Conservation (phyloP, 1,139 yeast species). For the Tardiomyces digboiensis region DNA sequence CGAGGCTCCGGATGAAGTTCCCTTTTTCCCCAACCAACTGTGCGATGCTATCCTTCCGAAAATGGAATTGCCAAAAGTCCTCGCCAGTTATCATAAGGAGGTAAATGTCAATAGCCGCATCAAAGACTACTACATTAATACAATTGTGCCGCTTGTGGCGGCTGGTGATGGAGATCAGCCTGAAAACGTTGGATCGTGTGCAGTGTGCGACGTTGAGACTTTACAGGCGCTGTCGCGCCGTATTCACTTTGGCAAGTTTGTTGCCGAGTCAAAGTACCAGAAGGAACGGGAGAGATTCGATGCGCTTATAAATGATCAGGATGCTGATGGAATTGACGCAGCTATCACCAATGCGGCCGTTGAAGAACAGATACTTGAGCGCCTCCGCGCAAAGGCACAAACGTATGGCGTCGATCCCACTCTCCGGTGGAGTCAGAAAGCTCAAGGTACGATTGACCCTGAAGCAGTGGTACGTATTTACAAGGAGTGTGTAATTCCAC, state of each 20-base stretch:
- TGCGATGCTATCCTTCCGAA: conserved; percentile 67
- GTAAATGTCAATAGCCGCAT: conserved; percentile 69
- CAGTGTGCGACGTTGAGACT: conserved; percentile 75
- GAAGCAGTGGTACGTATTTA: conserved; percentile 74
- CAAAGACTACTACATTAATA: conserved; percentile 52
- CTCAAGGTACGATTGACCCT: conserved; percentile 73
- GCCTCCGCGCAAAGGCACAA: conserved; percentile 71
- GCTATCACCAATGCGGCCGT: conserved; percentile 84
- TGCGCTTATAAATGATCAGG: conserved; percentile 53
- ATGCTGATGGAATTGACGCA: conserved; percentile 61
- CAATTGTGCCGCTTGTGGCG: conserved; percentile 66
- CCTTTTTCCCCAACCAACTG: conserved; percentile 70
- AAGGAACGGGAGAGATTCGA: conserved; percentile 56
- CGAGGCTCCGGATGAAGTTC: conserved; percentile 93
- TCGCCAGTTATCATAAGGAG: conserved; percentile 66
- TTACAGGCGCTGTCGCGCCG: conserved; percentile 87
- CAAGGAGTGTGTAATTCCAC: conserved; percentile 81
- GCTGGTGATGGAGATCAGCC: conserved; percentile 54
- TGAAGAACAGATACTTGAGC: conserved; percentile 70
- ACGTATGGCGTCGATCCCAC: conserved; percentile 87
- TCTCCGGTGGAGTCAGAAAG: conserved; percentile 53
- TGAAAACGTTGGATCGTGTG: conserved; percentile 84
- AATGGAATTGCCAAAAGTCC: conserved; percentile 64
- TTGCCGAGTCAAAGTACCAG: conserved; percentile 88
- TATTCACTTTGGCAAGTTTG: conserved; percentile 95